phyloP scores from a whole-genome alignment of 2,329 filamentous ascomycete species.

The Nemania sp. region DNA sequence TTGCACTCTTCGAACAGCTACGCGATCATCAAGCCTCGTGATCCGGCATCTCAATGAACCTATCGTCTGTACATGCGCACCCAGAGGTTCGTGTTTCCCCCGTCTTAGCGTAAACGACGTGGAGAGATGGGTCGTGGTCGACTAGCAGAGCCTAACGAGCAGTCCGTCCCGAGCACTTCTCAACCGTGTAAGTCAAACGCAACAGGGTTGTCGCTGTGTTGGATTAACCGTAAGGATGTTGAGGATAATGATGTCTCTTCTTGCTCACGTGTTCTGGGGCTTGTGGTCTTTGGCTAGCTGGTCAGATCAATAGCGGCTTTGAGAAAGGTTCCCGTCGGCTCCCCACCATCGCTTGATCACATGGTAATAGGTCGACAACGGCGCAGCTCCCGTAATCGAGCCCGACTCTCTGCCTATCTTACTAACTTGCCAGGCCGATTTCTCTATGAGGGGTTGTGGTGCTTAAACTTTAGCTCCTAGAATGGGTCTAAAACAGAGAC shows the following conservation, averaged over 20 bases:
- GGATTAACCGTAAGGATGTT: background rate
- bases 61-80: background rate
- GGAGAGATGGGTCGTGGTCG: background rate
- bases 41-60: background rate
- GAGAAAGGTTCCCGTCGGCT: background rate
- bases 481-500: background rate
- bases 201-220: background rate
- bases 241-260: background rate
- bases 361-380: slow-evolving; percentile 8
- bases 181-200: background rate
- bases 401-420: slow-evolving; percentile 4
- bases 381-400: background rate
- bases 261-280: background rate
- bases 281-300: background rate
- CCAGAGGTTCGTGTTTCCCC: background rate
- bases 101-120: background rate
- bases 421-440: background rate
- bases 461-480: background rate
- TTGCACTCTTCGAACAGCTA: background rate
- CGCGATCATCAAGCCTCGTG: background rate
- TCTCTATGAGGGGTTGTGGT: background rate
- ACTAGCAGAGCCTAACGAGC: background rate
- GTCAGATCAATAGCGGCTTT: background rate
- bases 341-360: background rate
- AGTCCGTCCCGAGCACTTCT: too few species aligned